phyloP scores from a whole-genome alignment of 2,329 filamentous ascomycete genomes.

The Emergomyces orientalis region DNA sequence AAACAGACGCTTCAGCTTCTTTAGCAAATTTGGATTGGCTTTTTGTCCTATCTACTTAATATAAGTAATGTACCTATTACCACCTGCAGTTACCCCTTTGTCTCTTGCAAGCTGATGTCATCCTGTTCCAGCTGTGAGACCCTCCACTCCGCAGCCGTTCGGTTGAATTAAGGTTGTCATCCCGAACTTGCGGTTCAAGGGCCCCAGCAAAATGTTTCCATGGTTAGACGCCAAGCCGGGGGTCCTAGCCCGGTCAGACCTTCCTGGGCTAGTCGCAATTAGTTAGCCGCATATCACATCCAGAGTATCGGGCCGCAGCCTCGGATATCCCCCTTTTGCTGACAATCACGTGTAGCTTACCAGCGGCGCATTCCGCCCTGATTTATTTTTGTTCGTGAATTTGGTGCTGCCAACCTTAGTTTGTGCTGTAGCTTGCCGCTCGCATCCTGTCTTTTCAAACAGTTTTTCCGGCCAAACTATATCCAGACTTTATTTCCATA shows the following conservation, averaged over 20 bases:
- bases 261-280: not conserved
- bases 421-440: not conserved
- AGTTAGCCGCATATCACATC: not conserved
- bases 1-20: too few relatives aligned
- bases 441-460: not conserved
- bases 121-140: not conserved
- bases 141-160: too few relatives aligned
- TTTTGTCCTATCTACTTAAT: too few relatives aligned
- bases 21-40: too few relatives aligned
- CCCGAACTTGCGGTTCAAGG: not conserved
- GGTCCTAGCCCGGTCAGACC: not conserved
- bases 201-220: not conserved
- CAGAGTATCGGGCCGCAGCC: not conserved
- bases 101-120: not conserved
- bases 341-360: not conserved
- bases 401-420: not conserved
- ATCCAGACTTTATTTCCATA: not conserved
- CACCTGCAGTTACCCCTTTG: not conserved
- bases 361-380: not conserved
- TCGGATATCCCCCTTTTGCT: not conserved
- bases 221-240: not conserved
- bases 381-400: not conserved
- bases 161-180: not conserved
- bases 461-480: not conserved
- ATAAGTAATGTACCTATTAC: too few relatives aligned